phyloP scores from a whole-genome alignment of 2,329 filamentous ascomycete species.

The Shiraia bambusicola region DNA sequence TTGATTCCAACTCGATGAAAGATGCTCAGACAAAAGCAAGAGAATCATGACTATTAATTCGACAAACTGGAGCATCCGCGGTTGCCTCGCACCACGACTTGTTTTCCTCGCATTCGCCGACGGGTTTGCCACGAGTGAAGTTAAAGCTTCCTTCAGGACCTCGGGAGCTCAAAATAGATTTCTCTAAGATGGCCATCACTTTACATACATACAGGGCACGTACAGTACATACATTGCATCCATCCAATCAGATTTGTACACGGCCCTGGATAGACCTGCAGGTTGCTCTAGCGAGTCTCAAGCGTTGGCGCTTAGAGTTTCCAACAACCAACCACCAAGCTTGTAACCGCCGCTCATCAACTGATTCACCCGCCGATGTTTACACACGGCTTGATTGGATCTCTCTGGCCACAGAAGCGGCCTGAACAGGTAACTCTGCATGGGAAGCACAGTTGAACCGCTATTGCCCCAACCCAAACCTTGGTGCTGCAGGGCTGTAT shows the following conservation, averaged over 20 bases:
- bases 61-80: not conserved
- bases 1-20: too few species aligned
- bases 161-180: constrained; percentile 37
- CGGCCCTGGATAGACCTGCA: constrained; percentile 20
- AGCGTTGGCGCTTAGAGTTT: constrained; percentile 40
- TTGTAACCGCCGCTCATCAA: constrained; percentile 38
- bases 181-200: constrained; percentile 32
- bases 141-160: constrained; percentile 10
- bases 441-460: constrained; percentile 35
- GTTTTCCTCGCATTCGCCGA: constrained; percentile 16
- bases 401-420: constrained; percentile 21
- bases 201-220: constrained; percentile 25
- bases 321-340: constrained; percentile 38
- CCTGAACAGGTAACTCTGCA: constrained; percentile 36
- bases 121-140: constrained; percentile 10
- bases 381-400: constrained; percentile 36
- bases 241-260: constrained; percentile 29
- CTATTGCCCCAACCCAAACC: constrained; percentile 29
- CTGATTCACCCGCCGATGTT: constrained; percentile 36
- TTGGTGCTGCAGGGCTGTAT: constrained; percentile 16
- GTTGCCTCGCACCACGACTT: constrained; percentile 3
- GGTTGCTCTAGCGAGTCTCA: constrained; percentile 30
- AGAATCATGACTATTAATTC: not conserved
- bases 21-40: too few species aligned
- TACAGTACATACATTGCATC: constrained; percentile 31